phyloP scores from a whole-genome alignment of 129 eudicot species.

The Calendula officinalis region DNA sequence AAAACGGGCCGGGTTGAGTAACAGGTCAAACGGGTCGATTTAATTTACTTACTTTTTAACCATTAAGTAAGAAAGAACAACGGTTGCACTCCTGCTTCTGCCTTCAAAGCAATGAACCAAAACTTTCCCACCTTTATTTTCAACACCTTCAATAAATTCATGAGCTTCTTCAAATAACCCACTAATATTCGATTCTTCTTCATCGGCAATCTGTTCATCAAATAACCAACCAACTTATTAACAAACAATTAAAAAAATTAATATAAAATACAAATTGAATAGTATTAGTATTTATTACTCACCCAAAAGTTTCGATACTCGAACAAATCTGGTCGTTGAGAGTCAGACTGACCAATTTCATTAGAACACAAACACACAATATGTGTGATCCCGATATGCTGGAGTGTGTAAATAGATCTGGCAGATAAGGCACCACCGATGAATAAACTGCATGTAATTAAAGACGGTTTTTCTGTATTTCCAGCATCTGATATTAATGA shows the following conservation, averaged over 20 bases:
- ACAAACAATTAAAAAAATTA: too few relatives aligned
- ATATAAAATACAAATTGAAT: conserved; percentile 4
- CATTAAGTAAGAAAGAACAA: conserved; percentile 91
- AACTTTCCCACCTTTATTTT: conserved; percentile 78
- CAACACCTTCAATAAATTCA: conserved; percentile 69
- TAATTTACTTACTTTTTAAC: conserved; percentile 59
- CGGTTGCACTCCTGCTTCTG: conserved; percentile 92
- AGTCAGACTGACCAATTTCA: conserved; percentile 95
- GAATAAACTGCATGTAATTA: conserved; percentile 50
- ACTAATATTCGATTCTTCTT: conserved; percentile 80
- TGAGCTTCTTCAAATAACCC: conserved; percentile 82
- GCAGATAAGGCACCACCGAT: conserved; percentile 98
- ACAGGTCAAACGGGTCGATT: too few relatives aligned
- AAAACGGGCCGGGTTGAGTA: too few relatives aligned
- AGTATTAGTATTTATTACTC: conserved; percentile 31
- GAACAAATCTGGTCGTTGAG: conserved; percentile 76
- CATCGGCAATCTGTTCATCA: conserved; percentile 65
- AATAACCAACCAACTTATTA: neutral
- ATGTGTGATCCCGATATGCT: conserved; percentile 90
- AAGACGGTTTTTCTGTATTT: conserved; percentile 88
- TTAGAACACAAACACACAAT: conserved; percentile 88
- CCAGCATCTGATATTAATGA: conserved; percentile 91
- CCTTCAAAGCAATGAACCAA: conserved; percentile 99
- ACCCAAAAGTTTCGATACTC: conserved; percentile 77
- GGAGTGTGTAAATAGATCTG: conserved; percentile 86